These are phyloP conservation scores for Nidularia pulvinata DNA, from an alignment of 768 basidiomycete species.

Conservation along the genomic window DNA sequence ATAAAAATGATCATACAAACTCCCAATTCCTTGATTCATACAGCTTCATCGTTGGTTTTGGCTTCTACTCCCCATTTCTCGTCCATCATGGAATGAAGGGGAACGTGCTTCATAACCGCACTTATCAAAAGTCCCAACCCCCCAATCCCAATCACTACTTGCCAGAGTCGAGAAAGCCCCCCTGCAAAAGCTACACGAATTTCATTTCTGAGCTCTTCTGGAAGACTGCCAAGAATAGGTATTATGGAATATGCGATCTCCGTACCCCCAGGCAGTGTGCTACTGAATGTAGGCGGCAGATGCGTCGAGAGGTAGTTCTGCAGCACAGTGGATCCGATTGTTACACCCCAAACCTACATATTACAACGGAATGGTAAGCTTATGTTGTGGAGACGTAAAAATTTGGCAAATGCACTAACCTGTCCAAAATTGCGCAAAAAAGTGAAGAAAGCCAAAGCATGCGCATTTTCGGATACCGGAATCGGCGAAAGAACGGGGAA, in stretches of 20 bases:
- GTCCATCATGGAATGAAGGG: conserved; percentile 24
- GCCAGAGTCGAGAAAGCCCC: conserved; percentile 39
- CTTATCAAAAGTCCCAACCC: conserved; percentile 30
- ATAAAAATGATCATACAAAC: too few relatives aligned
- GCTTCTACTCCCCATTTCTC: conserved; percentile 25
- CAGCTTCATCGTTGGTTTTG: conserved; percentile 4
- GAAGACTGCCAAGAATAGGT: conserved; percentile 31
- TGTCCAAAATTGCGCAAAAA: conserved; percentile 33
- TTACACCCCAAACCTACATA: conserved; percentile 47
- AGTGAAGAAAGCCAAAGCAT: conserved; percentile 40
- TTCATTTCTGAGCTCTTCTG: conserved; percentile 22
- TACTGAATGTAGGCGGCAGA: conserved; percentile 37
- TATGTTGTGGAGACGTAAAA: too few relatives aligned
- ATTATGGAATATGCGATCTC: conserved; percentile 43
- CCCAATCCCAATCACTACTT: conserved; percentile 34
- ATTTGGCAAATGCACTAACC: conserved; percentile 11
- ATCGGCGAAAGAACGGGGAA: conserved; percentile 52
- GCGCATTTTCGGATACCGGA: conserved; percentile 30
- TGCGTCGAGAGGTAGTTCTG: conserved; percentile 43
- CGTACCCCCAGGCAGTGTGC: conserved; percentile 27
- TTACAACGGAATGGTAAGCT: too few relatives aligned
- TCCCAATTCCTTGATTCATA: too few relatives aligned
- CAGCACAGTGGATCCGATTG: conserved; percentile 47
- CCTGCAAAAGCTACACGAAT: conserved; percentile 40
- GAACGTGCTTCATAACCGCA: conserved; percentile 28